Percentiles rank a stretch among this genome's conserved stretches.
These are phyloP conservation scores for Sporisorium iseilematis-ciliati DNA, from an alignment of 1,284 basidiomycete species.

Conservation along the genomic window DNA sequence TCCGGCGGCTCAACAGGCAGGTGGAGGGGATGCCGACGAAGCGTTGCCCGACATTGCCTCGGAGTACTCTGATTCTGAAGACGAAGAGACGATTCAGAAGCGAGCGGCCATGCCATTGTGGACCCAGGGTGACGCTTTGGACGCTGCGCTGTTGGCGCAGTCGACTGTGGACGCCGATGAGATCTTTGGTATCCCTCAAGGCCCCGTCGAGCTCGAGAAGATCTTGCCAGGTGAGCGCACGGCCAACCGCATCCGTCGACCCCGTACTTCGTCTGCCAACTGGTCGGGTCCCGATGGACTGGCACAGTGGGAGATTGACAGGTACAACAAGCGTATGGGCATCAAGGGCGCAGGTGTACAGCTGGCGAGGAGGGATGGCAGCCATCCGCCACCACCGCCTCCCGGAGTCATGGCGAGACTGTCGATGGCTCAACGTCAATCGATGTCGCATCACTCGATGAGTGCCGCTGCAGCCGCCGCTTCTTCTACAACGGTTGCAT, in stretches of 20 bases:
- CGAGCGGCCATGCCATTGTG: constrained; percentile 62
- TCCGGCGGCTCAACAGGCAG: constrained; percentile 16
- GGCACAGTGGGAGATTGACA: constrained; percentile 66
- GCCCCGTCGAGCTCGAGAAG: constrained; percentile 61
- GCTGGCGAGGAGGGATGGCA: constrained; percentile 27
- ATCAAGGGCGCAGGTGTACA: constrained; percentile 52
- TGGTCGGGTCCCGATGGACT: constrained; percentile 64
- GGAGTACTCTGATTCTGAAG: constrained; percentile 67
- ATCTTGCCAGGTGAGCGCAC: constrained; percentile 58
- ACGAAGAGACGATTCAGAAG: constrained; percentile 62
- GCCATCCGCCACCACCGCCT: constrained; percentile 33
- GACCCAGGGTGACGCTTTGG: constrained; percentile 62
- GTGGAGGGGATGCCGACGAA: constrained; percentile 33
- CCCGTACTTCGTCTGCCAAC: constrained; percentile 63
- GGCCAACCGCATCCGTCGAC: constrained; percentile 51
- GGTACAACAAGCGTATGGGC: constrained; percentile 67
- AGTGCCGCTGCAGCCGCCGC: not conserved
- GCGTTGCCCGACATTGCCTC: constrained; percentile 58
- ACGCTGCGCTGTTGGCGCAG: constrained; percentile 59
- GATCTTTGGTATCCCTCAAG: constrained; percentile 66
- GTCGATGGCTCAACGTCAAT: constrained; percentile 35
- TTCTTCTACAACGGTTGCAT: not conserved
- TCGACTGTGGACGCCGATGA: constrained; percentile 62
- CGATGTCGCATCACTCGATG: constrained; percentile 24
- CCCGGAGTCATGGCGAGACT: constrained; percentile 36